Base-by-base conservation (phyloP, 768 basidiomycete species). In the Suillus brevipes region DNA sequence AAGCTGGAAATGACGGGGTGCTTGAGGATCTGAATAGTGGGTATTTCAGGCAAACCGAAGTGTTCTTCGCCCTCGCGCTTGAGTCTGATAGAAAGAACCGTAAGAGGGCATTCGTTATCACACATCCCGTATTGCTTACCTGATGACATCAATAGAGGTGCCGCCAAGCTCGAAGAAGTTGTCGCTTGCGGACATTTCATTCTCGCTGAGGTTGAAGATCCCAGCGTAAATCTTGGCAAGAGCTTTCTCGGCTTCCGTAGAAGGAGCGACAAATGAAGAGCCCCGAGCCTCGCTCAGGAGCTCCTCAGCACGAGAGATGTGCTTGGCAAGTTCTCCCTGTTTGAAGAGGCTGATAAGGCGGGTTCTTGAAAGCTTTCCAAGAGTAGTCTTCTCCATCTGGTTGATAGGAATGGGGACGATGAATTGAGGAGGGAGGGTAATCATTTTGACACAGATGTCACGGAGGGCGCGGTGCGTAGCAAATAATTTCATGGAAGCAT, bases 111-210 rank as follows among this genome's bases (percentile, higher is more conserved):
- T 49, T 49, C 40, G 16, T 61, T n/a, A 60, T 36, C 6, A 36
- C 13, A 55, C 0, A 31, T 55, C 6, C 6, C n/a, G 34, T n/a
- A 13, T 34, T 36, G 34, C 53, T 18, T 47, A 69, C 68, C 68
- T 67, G 45, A 74, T 75, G 23, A 74, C 72, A 62, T 80, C 76
- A 61, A 80, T 80, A 20, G 78, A 79, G 0, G 77, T 78, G 20
- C 75, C 80, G 3, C 78, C 79, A 16, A 80, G 70, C 36, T 80
- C 78, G 67, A 80, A 81, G 61, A 80, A 68, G 71, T 76, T 79
- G 56, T 76, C 72, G 14, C 71, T 66, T 18, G 72, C 72, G 40
- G 65, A 72, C 42, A 79, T 28, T 13, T 67, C 68, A 8, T 62
- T 61, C 10, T 67, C 31, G 2, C 69, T 64, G 23, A 76, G 36